A percentile compares a stretch with the other conserved stretches of the same genome.
Conservation (phyloP, 305 asterid species). For the Caryopteris hybrid region DNA sequence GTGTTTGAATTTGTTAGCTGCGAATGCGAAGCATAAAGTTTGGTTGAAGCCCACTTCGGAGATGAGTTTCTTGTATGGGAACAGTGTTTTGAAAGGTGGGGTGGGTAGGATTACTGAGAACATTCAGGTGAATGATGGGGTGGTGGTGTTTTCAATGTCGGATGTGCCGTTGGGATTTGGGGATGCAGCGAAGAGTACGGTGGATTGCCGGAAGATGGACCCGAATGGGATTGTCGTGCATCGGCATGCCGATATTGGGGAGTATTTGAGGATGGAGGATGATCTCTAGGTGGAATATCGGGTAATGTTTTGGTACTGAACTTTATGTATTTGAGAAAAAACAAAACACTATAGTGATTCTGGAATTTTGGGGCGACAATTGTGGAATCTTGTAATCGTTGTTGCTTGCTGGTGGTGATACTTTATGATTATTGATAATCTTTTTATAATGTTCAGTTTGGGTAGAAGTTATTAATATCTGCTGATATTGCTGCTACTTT, state of each 20-base stretch:
- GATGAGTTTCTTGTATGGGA: conserved; percentile 82
- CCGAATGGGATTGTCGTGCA: conserved; percentile 87
- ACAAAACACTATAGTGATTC: background rate
- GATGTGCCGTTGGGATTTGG: conserved; percentile 91
- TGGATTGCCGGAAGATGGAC: conserved; percentile 81
- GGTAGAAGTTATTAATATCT: background rate
- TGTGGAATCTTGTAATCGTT: background rate
- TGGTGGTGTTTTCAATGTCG: conserved; percentile 80
- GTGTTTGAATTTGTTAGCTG: conserved; percentile 53
- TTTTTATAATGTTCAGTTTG: background rate
- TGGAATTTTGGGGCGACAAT: background rate
- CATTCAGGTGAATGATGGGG: conserved; percentile 73
- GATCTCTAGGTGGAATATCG: conserved; percentile 42
- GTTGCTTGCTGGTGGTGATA: background rate
- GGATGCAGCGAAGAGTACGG: conserved; percentile 82
- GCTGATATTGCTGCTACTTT: background rate
- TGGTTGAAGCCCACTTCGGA: conserved; percentile 89
- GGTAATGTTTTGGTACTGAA: background rate
- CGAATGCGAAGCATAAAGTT: conserved; percentile 80
- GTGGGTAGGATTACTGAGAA: conserved; percentile 87
- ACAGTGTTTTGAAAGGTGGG: conserved; percentile 88
- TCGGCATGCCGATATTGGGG: conserved; percentile 84
- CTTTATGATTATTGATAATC: background rate
- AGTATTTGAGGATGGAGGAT: conserved; percentile 91
- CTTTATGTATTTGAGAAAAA: background rate